Conservation (phyloP, 352 stramenopile genomes). For the Phytophthora pini region DNA sequence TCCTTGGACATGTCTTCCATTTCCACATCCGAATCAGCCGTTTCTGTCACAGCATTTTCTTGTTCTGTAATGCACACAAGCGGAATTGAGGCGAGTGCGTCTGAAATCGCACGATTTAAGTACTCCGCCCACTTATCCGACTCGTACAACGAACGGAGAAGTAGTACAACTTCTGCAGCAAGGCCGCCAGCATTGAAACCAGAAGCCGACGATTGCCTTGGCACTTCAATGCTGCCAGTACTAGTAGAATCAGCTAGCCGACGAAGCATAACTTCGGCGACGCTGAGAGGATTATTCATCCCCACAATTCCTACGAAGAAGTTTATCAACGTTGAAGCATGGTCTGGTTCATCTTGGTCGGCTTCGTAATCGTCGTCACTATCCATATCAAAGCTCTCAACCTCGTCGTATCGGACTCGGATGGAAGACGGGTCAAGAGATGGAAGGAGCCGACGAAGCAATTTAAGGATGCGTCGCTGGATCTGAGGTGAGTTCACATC, state of each 20-base stretch:
- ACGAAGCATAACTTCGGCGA: conserved; percentile 65
- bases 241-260: conserved; percentile 20
- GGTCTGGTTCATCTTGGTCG: conserved; percentile 57
- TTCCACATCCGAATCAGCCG: conserved; percentile 76
- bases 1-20: conserved; percentile 85
- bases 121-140: conserved; percentile 75
- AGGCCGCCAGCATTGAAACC: conserved; percentile 53
- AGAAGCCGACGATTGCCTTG: conserved; percentile 17
- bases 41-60: conserved; percentile 16
- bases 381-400: conserved; percentile 81
- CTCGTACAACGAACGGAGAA: conserved; percentile 83
- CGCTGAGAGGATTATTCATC: conserved; percentile 70
- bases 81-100: conserved; percentile 59
- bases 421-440: conserved; percentile 72
- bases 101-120: conserved; percentile 69
- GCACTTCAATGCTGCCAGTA: conserved; percentile 2
- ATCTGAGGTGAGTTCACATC: conserved; percentile 77
- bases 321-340: conserved; percentile 71
- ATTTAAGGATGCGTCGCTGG: conserved; percentile 82
- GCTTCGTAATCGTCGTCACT: conserved; percentile 84
- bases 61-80: conserved; percentile 49
- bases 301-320: conserved; percentile 85
- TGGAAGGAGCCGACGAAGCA: conserved; percentile 82
- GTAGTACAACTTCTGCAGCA: conserved; percentile 77
- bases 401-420: conserved; percentile 66